Conservation (phyloP, 2,329 filamentous ascomycete genomes). For the Fusarium nanum region DNA sequence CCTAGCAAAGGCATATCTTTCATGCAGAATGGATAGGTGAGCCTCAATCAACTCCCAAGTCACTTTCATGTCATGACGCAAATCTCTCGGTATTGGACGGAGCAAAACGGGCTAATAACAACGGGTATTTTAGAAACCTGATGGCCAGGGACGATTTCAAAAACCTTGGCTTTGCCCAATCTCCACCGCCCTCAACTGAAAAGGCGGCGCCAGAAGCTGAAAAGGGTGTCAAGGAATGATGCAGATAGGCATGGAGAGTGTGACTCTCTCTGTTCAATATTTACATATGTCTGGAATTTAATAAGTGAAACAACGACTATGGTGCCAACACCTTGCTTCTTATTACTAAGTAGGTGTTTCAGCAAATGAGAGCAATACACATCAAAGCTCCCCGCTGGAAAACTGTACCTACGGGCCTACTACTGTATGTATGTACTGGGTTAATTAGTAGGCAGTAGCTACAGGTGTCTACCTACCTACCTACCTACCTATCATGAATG, state of each 20-base stretch:
- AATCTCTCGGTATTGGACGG: conserved; percentile 16
- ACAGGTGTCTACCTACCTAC: neutral
- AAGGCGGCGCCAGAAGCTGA: conserved; percentile 50
- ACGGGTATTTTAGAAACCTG: conserved; percentile 72
- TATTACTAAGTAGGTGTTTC: conserved; percentile 16
- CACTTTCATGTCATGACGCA: conserved; percentile 24
- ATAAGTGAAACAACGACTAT: conserved; percentile 6
- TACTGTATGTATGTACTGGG: neutral
- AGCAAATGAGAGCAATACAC: conserved; percentile 47
- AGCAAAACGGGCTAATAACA: conserved; percentile 34
- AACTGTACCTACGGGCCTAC: conserved; percentile 12
- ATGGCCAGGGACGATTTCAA: conserved; percentile 97
- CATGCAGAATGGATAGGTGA: conserved; percentile 94
- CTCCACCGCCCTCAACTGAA: conserved; percentile 35
- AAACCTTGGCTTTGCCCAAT: conserved; percentile 80
- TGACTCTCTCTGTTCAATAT: neutral
- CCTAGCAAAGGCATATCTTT: conserved; percentile 88
- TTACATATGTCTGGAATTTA: conserved; percentile 29
- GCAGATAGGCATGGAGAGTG: conserved; percentile 38
- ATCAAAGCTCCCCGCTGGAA: conserved; percentile 39
- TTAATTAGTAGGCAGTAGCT: neutral
- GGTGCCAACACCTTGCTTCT: conserved; percentile 1
- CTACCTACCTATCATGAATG: neutral
- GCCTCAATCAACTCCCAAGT: conserved; percentile 43
- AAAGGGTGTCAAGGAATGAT: conserved; percentile 51